Conservation (phyloP, 352 stramenopile species). For the Hyaloperonospora arabidopsidis region DNA sequence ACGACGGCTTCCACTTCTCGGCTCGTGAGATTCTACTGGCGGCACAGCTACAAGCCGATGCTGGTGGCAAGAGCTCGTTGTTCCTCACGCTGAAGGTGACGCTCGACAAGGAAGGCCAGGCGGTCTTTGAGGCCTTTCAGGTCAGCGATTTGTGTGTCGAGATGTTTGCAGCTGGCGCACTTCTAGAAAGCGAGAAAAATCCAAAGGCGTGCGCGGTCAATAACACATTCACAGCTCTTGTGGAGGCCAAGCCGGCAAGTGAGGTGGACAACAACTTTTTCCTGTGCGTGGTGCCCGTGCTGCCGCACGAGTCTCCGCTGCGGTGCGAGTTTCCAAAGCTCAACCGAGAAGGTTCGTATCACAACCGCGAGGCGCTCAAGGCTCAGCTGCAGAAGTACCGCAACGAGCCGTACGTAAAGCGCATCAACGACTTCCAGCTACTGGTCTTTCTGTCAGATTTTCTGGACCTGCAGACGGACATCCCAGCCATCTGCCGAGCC, state of each 20-base stretch:
- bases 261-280: slow-evolving; percentile 97
- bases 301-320: slow-evolving; percentile 89
- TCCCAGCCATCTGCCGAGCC: slow-evolving; percentile 89
- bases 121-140: slow-evolving; percentile 95
- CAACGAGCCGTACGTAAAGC: slow-evolving; percentile 69
- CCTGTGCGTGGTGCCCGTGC: slow-evolving; percentile 92
- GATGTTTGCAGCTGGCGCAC: slow-evolving; percentile 93
- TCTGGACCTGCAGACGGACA: slow-evolving; percentile 87
- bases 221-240: slow-evolving; percentile 95
- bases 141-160: slow-evolving; percentile 96
- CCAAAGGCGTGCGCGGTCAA: slow-evolving; percentile 88
- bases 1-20: slow-evolving; percentile 92
- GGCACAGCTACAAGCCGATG: slow-evolving; percentile 92
- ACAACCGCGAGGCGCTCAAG: slow-evolving; percentile 89
- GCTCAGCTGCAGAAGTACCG: slow-evolving; percentile 78
- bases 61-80: slow-evolving; percentile 88
- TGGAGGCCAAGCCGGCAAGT: slow-evolving; percentile 89
- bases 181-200: slow-evolving; percentile 85
- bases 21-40: slow-evolving; percentile 87
- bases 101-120: slow-evolving; percentile 89
- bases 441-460: slow-evolving; percentile 93
- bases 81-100: slow-evolving; percentile 96
- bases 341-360: slow-evolving; percentile 83
- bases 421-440: slow-evolving; percentile 94
- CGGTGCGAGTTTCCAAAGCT: slow-evolving; percentile 90